Percentiles rank a stretch among this genome's conserved stretches.
These are phyloP conservation scores for Rhodotorula sp. DNA, from an alignment of 1,284 basidiomycete genomes.

Conservation along the genomic window DNA sequence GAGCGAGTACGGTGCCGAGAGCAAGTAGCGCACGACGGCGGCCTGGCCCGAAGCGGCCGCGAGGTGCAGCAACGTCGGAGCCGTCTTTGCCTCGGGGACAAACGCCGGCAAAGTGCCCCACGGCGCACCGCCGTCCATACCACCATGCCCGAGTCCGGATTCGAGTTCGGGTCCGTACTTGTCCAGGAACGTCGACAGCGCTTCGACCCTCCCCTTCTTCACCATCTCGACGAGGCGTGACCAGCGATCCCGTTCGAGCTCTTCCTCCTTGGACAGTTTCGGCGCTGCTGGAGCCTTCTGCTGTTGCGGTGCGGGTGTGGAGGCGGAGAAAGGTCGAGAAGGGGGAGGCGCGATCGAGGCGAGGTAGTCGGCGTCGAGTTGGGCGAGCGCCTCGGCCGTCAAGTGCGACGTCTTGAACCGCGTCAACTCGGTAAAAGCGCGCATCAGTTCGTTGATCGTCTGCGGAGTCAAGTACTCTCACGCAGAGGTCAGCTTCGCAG, in stretches of 20 bases:
- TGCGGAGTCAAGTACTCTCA: conserved; percentile 46
- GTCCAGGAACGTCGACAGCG: conserved; percentile 75
- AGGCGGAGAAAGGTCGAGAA: neutral
- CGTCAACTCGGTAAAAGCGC: conserved; percentile 84
- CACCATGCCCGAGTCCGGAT: conserved; percentile 10
- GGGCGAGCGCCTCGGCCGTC: conserved; percentile 76
- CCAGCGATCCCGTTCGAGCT: conserved; percentile 71
- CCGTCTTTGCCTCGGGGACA: conserved; percentile 55
- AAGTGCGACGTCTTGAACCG: conserved; percentile 81
- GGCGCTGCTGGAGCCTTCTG: conserved; percentile 56
- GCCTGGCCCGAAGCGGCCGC: conserved; percentile 74
- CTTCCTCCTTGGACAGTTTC: conserved; percentile 74
- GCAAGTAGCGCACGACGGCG: conserved; percentile 70
- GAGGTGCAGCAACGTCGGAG: conserved; percentile 71
- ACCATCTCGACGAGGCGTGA: conserved; percentile 82
- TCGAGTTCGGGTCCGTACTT: conserved; percentile 63
- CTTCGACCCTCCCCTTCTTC: conserved; percentile 74
- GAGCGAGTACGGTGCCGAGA: conserved; percentile 61
- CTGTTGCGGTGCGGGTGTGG: conserved; percentile 9
- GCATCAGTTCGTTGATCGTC: conserved; percentile 85
- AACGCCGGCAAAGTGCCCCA: conserved; percentile 64
- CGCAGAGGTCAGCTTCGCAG: neutral
- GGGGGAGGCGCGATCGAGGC: conserved; percentile 50
- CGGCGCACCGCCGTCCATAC: conserved; percentile 52
- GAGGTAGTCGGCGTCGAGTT: conserved; percentile 81